Conservation (phyloP, 805 yeast species). For the Komagataella mondaviorum region DNA sequence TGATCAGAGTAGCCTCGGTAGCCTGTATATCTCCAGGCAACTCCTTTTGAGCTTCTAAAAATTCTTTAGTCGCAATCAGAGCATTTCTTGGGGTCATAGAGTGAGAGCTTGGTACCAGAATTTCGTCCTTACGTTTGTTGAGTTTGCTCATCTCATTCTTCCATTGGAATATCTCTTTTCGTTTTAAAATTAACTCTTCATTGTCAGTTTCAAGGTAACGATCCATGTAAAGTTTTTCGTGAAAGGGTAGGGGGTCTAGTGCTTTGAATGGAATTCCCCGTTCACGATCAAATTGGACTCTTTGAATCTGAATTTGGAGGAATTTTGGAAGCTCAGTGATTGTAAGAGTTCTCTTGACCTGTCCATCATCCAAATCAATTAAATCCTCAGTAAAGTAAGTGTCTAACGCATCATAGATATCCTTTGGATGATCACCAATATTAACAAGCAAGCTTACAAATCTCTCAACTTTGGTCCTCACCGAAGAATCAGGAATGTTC, state of each 20-base stretch:
- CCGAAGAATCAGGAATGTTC: constrained; percentile 6
- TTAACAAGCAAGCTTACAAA: constrained; percentile 75
- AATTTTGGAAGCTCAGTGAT: constrained; percentile 65
- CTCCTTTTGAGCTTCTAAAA: constrained; percentile 29
- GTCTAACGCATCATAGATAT: constrained; percentile 84
- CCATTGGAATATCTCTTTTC: constrained; percentile 51
- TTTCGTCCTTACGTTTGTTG: constrained; percentile 24
- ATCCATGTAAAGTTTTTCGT: constrained; percentile 71
- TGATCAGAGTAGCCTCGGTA: constrained; percentile 31
- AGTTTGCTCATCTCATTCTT: constrained; percentile 36
- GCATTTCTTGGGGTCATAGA: constrained; percentile 38
- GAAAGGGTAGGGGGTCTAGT: constrained; percentile 69
- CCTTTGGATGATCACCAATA: constrained; percentile 78
- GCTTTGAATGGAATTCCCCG: constrained; percentile 68
- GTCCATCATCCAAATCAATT: constrained; percentile 56
- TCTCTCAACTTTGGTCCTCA: constrained; percentile 51
- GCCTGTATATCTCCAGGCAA: constrained; percentile 22
- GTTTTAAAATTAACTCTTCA: constrained; percentile 32
- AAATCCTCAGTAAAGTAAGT: constrained; percentile 67
- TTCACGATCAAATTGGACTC: constrained; percentile 81
- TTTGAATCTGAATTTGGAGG: constrained; percentile 83
- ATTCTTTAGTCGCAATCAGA: constrained; percentile 41
- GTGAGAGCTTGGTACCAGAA: constrained; percentile 32
- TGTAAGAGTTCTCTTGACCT: constrained; percentile 60
- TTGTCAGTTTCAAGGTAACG: constrained; percentile 68